These are phyloP conservation scores for Elongisporangium prolatum DNA, from an alignment of 352 stramenopile species.

Conservation along the genomic window DNA sequence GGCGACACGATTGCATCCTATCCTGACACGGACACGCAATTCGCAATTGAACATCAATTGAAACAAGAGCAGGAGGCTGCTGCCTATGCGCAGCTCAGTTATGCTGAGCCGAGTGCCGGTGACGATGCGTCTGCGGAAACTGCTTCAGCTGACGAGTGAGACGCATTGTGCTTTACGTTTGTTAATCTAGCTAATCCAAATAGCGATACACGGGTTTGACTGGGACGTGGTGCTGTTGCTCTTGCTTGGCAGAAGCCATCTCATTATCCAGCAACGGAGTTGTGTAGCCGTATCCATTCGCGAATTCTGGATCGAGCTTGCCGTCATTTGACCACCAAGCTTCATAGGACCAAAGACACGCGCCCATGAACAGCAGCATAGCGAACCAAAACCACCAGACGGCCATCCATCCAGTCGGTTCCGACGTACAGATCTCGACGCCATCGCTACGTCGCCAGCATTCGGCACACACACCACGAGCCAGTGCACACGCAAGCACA, in stretches of 20 bases:
- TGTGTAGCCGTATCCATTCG: not conserved
- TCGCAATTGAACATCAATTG: slow-evolving; percentile 1
- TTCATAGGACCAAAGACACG: not conserved
- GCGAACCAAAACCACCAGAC: slow-evolving; percentile 73
- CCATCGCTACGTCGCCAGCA: slow-evolving; percentile 59
- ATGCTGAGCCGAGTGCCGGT: slow-evolving; percentile 37
- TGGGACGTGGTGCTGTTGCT: slow-evolving; percentile 5
- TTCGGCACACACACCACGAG: slow-evolving; percentile 18
- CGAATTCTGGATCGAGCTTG: not conserved
- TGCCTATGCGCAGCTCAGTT: slow-evolving; percentile 52
- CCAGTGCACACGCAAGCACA: not conserved
- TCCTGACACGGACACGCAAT: slow-evolving; percentile 68
- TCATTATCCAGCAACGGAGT: not conserved
- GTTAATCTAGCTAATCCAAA: slow-evolving; percentile 16
- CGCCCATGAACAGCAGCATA: slow-evolving; percentile 31
- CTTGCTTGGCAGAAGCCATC: not conserved
- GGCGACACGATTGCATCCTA: slow-evolving; percentile 63
- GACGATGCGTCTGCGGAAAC: not conserved
- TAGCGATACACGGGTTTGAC: slow-evolving; percentile 46
- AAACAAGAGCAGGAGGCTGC: slow-evolving; percentile 13
- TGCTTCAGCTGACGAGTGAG: not conserved
- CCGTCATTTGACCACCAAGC: not conserved
- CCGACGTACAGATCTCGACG: slow-evolving; percentile 46
- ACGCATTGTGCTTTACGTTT: not conserved
- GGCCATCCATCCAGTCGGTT: slow-evolving; percentile 36